Conservation (phyloP, 306 rosid genomes). For the Lupinus albus region DNA sequence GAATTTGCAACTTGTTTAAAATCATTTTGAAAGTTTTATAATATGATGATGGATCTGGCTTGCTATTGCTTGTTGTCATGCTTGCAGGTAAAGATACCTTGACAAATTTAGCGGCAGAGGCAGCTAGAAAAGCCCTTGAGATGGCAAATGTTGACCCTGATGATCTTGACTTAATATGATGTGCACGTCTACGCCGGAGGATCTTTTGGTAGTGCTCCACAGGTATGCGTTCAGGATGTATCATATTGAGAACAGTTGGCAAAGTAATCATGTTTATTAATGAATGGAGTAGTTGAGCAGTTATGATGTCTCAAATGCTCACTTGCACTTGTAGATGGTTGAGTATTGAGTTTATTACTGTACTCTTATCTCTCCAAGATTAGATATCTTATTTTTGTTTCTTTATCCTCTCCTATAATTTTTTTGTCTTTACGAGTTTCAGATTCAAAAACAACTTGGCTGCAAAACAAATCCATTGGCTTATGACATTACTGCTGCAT, state of each 20-base stretch:
- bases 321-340: slow-evolving; percentile 11
- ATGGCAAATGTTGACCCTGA: slow-evolving; percentile 90
- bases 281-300: slow-evolving; percentile 21
- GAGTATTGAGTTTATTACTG: slow-evolving; percentile 29
- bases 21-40: slow-evolving; percentile 13
- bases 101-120: slow-evolving; percentile 71
- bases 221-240: slow-evolving; percentile 56
- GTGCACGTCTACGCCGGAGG: slow-evolving; percentile 99
- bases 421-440: slow-evolving; percentile 31
- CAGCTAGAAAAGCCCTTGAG: slow-evolving; percentile 79
- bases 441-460: slow-evolving; percentile 75
- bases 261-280: slow-evolving; percentile 5
- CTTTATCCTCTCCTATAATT: slow-evolving; percentile 8
- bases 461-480: slow-evolving; percentile 77
- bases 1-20: background rate
- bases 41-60: slow-evolving; percentile 18
- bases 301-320: slow-evolving; percentile 24
- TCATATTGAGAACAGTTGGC: slow-evolving; percentile 29
- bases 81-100: slow-evolving; percentile 70
- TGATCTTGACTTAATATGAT: slow-evolving; percentile 88
- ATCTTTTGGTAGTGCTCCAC: slow-evolving; percentile 94
- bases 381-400: slow-evolving; percentile 12
- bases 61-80: slow-evolving; percentile 36
- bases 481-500: slow-evolving; percentile 98
- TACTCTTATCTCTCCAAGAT: slow-evolving; percentile 27